Conservation (phyloP, 1,284 basidiomycete genomes). For the Cryptococcus jaspeensis region DNA sequence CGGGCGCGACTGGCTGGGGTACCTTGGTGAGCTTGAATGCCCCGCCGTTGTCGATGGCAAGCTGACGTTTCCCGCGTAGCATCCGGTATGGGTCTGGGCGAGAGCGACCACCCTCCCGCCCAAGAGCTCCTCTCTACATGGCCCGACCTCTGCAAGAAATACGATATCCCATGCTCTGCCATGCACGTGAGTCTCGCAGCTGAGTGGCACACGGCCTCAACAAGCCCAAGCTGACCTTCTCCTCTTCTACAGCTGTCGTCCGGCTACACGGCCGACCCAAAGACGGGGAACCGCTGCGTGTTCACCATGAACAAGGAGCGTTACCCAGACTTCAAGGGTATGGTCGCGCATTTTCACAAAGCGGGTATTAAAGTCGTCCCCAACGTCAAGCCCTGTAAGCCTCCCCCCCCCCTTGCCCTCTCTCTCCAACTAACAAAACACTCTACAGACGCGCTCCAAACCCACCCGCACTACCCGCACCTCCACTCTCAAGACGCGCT, state of each 20-base stretch:
- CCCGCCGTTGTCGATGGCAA: background rate
- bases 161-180: constrained; percentile 52
- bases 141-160: constrained; percentile 49
- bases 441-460: constrained; percentile 29
- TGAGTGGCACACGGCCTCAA: background rate
- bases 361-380: constrained; percentile 52
- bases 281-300: constrained; percentile 49
- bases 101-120: constrained; percentile 50
- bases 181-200: constrained; percentile 31
- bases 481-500: constrained; percentile 45
- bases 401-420: background rate
- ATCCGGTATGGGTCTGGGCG: constrained; percentile 51
- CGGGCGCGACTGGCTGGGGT: constrained; percentile 52
- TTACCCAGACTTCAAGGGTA: constrained; percentile 53
- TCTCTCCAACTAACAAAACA: background rate
- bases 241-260: constrained; percentile 40
- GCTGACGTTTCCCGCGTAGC: constrained; percentile 12
- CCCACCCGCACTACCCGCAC: constrained; percentile 46
- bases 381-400: constrained; percentile 52
- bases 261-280: constrained; percentile 50
- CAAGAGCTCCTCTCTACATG: constrained; percentile 51
- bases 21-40: constrained; percentile 35
- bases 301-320: constrained; percentile 53
- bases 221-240: background rate
- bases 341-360: constrained; percentile 49